A percentile compares a stretch with the other conserved stretches of the same genome.
Conservation (phyloP, 139 green algal genomes). For the Limnomonas spitsbergensis region DNA sequence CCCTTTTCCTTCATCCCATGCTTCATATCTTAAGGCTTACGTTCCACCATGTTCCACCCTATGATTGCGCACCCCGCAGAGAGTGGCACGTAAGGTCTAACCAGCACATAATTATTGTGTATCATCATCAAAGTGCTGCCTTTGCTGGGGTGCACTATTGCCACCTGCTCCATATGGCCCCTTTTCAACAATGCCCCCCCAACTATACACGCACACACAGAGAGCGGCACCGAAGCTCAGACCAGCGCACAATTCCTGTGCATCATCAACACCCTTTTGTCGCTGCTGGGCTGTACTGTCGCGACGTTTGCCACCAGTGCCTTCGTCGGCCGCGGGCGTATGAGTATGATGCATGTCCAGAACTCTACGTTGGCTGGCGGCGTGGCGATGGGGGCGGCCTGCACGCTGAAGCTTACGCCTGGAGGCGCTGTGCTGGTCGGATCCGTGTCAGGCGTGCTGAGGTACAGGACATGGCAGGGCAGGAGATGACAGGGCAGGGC, state of each 20-base stretch:
- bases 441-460: constrained; percentile 44
- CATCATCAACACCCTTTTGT: not conserved
- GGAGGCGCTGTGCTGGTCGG: constrained; percentile 43
- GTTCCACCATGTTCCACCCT: too few species aligned
- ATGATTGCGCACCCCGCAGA: too few species aligned
- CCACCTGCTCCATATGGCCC: too few species aligned
- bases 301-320: constrained; percentile 45
- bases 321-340: constrained; percentile 24
- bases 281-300: constrained; percentile 24
- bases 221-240: not conserved
- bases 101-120: too few species aligned
- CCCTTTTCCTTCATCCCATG: too few species aligned
- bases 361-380: constrained; percentile 61
- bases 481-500: too few species aligned
- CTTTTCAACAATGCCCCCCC: constrained; percentile 2
- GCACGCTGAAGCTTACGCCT: constrained; percentile 33
- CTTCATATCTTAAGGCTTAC: too few species aligned
- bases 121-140: too few species aligned
- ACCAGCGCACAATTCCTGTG: not conserved
- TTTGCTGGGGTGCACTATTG: too few species aligned
- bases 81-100: too few species aligned
- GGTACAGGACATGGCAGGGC: too few species aligned
- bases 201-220: too few species aligned
- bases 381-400: constrained; percentile 61
- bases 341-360: constrained; percentile 60